phyloP scores from a whole-genome alignment of 768 basidiomycete species.

The Xerocomellus chrysenteron region DNA sequence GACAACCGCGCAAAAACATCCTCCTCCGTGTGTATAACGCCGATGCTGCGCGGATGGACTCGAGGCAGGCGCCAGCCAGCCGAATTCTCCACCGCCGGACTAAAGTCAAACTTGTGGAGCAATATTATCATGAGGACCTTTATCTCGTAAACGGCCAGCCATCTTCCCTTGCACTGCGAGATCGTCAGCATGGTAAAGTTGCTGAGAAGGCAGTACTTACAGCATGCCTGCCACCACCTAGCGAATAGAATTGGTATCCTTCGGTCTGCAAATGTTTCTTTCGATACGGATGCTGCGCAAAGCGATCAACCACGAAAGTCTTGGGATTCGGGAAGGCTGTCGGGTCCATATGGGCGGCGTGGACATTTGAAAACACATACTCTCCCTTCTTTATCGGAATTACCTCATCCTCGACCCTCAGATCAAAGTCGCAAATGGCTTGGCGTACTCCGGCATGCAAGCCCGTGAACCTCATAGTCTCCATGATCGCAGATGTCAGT shows the following conservation, averaged over 20 bases:
- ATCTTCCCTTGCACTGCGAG: slow-evolving; percentile 23
- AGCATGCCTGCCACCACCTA: slow-evolving; percentile 19
- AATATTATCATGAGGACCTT: slow-evolving; percentile 19
- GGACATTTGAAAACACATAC: slow-evolving; percentile 17
- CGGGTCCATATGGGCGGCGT: slow-evolving; percentile 19
- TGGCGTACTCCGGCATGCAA: slow-evolving; percentile 18
- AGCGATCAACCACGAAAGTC: slow-evolving; percentile 20
- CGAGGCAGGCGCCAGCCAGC: slow-evolving; percentile 10
- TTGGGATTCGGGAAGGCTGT: slow-evolving; percentile 10
- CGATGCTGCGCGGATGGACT: slow-evolving; percentile 13
- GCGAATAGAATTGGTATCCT: slow-evolving; percentile 9
- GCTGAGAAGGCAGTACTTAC: slow-evolving; percentile 6
- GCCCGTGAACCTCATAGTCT: slow-evolving; percentile 23
- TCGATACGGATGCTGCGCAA: slow-evolving; percentile 13
- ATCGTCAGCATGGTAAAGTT: background rate
- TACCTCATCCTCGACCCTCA: slow-evolving; percentile 5
- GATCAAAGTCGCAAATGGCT: slow-evolving; percentile 17
- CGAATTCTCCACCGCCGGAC: background rate
- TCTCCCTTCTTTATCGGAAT: slow-evolving; percentile 24
- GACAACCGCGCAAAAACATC: slow-evolving; percentile 11
- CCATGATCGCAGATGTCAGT: slow-evolving; percentile 27
- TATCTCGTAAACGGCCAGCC: slow-evolving; percentile 25
- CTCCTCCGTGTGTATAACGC: slow-evolving; percentile 18
- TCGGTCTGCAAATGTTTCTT: slow-evolving; percentile 14
- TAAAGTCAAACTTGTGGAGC: slow-evolving; percentile 15